These are phyloP conservation scores for Ceraceosorus guamensis DNA, from an alignment of 1,284 basidiomycete genomes.

Conservation along the genomic window DNA sequence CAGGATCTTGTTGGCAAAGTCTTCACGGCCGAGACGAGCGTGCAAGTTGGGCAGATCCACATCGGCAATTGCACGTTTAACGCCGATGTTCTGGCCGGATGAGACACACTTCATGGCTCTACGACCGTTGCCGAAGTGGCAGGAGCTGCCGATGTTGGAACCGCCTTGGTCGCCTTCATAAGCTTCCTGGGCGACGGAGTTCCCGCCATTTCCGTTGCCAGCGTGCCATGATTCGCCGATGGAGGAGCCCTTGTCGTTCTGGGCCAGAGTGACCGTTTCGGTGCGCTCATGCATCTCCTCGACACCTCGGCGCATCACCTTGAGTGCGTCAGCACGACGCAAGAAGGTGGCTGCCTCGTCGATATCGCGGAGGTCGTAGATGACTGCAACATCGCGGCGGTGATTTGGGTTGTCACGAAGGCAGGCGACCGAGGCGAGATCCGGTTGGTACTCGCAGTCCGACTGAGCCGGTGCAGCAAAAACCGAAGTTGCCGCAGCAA, in stretches of 20 bases:
- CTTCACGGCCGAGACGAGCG: not conserved
- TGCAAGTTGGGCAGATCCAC: not conserved
- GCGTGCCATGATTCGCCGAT: not conserved
- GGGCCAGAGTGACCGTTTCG: not conserved
- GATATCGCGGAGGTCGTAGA: not conserved
- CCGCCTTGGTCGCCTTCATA: not conserved
- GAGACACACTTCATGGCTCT: not conserved
- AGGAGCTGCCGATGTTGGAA: not conserved
- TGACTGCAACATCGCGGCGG: not conserved
- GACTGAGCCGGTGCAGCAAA: not conserved
- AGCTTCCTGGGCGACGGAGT: not conserved
- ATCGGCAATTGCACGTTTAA: not conserved
- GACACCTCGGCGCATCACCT: not conserved
- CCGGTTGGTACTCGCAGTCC: not conserved
- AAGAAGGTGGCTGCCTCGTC: not conserved
- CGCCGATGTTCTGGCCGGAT: not conserved
- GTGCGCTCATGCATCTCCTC: not conserved
- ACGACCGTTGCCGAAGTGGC: not conserved
- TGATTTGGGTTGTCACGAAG: not conserved
- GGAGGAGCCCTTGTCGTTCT: not conserved
- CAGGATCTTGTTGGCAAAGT: too few relatives aligned
- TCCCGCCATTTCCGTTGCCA: not conserved
- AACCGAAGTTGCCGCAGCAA: not conserved
- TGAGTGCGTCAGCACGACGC: not conserved
- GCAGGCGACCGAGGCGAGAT: not conserved